Percentiles rank a stretch among this genome's conserved stretches.
Evolutionary conservation across 2,329 filamentous ascomycete species (phyloP).

Genomic region (Paracorniculantispora psalliotae): DNA sequence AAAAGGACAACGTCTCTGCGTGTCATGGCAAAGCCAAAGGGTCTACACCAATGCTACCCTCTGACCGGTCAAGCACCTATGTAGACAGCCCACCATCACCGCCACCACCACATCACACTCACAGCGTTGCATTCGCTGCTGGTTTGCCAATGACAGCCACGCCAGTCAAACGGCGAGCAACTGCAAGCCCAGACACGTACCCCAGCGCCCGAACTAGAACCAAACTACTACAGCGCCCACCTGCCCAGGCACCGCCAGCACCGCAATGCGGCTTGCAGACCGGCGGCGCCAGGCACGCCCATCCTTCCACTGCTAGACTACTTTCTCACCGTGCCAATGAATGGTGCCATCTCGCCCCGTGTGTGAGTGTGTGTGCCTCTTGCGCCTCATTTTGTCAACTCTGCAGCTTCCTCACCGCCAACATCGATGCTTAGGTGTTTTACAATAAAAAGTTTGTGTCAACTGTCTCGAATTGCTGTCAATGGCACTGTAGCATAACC

Average conservation of each 20-base stretch:
- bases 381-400: not conserved
- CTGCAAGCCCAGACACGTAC: not conserved
- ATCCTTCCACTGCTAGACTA: too few species aligned
- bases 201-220: too few species aligned
- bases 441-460: too few species aligned
- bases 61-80: not conserved
- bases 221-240: too few species aligned
- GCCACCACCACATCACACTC: too few species aligned
- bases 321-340: not conserved
- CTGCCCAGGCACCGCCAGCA: not conserved
- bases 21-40: not conserved
- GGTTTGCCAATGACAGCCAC: too few species aligned
- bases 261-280: not conserved
- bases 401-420: conserved; percentile 2
- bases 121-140: not conserved
- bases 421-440: too few species aligned
- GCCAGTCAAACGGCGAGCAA: too few species aligned
- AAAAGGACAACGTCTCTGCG: too few species aligned
- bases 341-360: not conserved
- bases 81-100: too few species aligned
- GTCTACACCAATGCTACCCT: not conserved
- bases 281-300: not conserved
- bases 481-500: too few species aligned
- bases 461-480: too few species aligned
- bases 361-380: not conserved